Conservation (phyloP, 139 green algal species). For the Chlorella ohadii region DNA sequence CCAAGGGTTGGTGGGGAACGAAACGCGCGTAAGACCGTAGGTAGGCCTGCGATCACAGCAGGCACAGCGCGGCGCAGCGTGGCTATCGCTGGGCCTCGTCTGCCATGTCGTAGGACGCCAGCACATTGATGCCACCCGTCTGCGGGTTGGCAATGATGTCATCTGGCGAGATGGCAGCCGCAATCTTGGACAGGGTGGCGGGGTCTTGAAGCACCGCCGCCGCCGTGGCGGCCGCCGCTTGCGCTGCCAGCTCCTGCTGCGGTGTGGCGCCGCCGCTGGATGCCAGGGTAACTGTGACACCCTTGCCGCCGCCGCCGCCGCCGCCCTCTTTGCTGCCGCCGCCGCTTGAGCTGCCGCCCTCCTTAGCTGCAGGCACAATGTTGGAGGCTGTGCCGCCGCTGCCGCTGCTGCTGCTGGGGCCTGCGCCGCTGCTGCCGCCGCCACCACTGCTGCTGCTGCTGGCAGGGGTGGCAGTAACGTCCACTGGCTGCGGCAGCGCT, state of each 20-base stretch:
- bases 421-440: background rate
- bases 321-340: background rate
- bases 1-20: too few species aligned
- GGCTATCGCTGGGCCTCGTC: background rate
- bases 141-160: slow-evolving; percentile 11
- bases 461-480: slow-evolving; percentile 16
- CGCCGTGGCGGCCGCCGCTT: background rate
- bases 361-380: slow-evolving; percentile 17
- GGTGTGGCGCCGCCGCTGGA: background rate
- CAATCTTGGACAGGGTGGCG: slow-evolving; percentile 15
- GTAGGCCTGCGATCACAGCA: too few species aligned
- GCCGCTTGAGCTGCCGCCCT: background rate
- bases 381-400: background rate
- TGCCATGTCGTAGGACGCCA: slow-evolving; percentile 25
- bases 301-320: background rate
- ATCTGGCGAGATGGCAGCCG: slow-evolving; percentile 9
- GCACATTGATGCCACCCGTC: slow-evolving; percentile 10
- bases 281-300: background rate
- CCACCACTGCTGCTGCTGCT: background rate
- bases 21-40: too few species aligned
- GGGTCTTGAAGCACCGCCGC: slow-evolving; percentile 15
- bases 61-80: too few species aligned
- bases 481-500: slow-evolving; percentile 41
- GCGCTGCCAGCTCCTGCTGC: slow-evolving; percentile 20
- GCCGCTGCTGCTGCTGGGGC: slow-evolving; percentile 8